Conservation (phyloP, 345 rosid genomes). For the Eucalyptus marginata region DNA sequence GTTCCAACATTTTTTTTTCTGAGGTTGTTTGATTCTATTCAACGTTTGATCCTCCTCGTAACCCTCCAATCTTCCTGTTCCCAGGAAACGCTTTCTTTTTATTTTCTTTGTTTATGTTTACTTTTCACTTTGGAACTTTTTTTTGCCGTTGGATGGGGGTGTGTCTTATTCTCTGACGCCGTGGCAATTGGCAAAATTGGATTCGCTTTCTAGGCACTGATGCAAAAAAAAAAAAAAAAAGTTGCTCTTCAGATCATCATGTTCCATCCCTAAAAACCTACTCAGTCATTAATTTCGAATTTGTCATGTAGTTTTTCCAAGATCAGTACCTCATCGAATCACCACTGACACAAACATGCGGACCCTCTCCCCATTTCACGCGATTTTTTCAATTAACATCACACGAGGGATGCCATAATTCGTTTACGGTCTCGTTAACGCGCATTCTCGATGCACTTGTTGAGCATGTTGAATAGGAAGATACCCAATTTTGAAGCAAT, state of each 20-base stretch:
- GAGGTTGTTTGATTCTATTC: background rate
- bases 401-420: background rate
- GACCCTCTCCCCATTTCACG: background rate
- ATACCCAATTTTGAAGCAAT: background rate
- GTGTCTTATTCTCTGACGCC: constrained; percentile 1
- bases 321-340: background rate
- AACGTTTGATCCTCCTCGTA: background rate
- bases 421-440: background rate
- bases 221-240: constrained; percentile 32
- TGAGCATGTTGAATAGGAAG: background rate
- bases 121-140: background rate
- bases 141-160: background rate
- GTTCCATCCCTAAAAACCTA: background rate
- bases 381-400: background rate
- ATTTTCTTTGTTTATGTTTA: background rate
- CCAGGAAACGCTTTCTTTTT: background rate
- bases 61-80: background rate
- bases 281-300: background rate
- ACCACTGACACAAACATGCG: background rate
- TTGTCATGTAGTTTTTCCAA: background rate
- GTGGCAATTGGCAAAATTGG: background rate
- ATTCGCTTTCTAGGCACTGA: constrained; percentile 20
- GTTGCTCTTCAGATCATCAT: background rate
- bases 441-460: background rate
- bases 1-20: constrained; percentile 24